These are phyloP conservation scores for Dipodascus albidus DNA, from an alignment of 805 yeast genomes.

Conservation along the genomic window DNA sequence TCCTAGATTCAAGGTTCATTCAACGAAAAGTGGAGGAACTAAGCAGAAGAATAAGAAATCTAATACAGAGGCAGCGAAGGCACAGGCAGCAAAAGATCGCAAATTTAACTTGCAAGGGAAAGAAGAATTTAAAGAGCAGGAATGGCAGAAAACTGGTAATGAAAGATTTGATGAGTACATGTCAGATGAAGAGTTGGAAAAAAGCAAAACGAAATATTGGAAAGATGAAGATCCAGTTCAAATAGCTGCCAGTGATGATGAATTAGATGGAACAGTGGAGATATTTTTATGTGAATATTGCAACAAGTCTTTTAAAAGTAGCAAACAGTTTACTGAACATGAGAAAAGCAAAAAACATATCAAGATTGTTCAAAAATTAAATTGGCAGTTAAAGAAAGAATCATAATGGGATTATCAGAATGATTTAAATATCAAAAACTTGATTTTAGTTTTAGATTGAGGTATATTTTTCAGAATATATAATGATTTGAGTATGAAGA, in stretches of 20 bases:
- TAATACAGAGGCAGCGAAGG: slow-evolving; percentile 17
- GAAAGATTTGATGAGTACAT: slow-evolving; percentile 42
- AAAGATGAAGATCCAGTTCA: slow-evolving; percentile 14
- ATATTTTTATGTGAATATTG: slow-evolving; percentile 78
- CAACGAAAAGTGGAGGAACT: slow-evolving; percentile 23
- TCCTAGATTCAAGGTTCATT: slow-evolving; percentile 47
- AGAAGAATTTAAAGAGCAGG: slow-evolving; percentile 50
- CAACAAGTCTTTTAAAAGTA: slow-evolving; percentile 68
- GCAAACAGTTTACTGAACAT: slow-evolving; percentile 66
- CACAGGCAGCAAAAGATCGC: slow-evolving; percentile 20
- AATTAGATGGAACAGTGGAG: slow-evolving; percentile 21
- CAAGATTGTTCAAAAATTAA: slow-evolving; percentile 47
- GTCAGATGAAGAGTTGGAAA: slow-evolving; percentile 26
- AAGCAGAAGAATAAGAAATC: slow-evolving; percentile 26
- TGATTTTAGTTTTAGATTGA: too few species aligned
- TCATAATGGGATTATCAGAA: too few species aligned
- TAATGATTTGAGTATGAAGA: too few species aligned
- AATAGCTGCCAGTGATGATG: not conserved
- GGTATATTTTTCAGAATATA: too few species aligned
- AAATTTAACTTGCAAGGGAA: slow-evolving; percentile 15
- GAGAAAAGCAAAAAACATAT: slow-evolving; percentile 68
- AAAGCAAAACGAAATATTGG: slow-evolving; percentile 11
- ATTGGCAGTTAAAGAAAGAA: slow-evolving; percentile 73
- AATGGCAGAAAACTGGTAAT: slow-evolving; percentile 63
- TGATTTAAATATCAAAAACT: too few species aligned